phyloP scores from a whole-genome alignment of 768 basidiomycete genomes.

The Pholiota molesta region DNA sequence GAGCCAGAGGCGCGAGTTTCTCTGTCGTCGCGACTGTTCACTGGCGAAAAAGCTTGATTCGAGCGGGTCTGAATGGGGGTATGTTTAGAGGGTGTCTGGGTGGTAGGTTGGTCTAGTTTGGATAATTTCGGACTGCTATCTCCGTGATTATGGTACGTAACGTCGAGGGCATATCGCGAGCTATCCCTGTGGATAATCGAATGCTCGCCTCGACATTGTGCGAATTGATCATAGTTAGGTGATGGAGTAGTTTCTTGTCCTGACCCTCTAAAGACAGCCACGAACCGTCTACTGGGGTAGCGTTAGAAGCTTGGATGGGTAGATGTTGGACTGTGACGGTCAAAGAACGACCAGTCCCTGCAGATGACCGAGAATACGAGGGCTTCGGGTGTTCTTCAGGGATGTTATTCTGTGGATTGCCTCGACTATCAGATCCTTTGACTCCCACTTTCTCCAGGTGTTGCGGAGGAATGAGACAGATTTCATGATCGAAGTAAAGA shows the following conservation, averaged over 20 bases:
- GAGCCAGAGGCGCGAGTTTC: slow-evolving; percentile 8
- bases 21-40: background rate
- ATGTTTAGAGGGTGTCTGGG: slow-evolving; percentile 5
- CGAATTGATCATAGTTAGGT: slow-evolving; percentile 16
- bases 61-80: slow-evolving; percentile 2
- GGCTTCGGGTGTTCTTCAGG: slow-evolving; percentile 13
- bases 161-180: slow-evolving; percentile 13
- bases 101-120: background rate
- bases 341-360: slow-evolving; percentile 17
- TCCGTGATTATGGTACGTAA: slow-evolving; percentile 7
- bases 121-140: background rate
- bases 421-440: slow-evolving; percentile 24
- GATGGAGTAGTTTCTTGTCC: slow-evolving; percentile 15
- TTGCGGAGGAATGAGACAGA: slow-evolving; percentile 41
- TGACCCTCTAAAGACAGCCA: slow-evolving; percentile 13
- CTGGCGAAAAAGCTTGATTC: slow-evolving; percentile 6
- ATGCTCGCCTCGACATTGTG: slow-evolving; percentile 8
- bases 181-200: slow-evolving; percentile 9
- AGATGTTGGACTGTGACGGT: slow-evolving; percentile 19
- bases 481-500: slow-evolving; percentile 34
- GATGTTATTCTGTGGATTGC: slow-evolving; percentile 10
- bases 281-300: slow-evolving; percentile 17
- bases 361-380: slow-evolving; percentile 11
- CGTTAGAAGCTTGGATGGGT: slow-evolving; percentile 14
- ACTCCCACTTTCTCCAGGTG: slow-evolving; percentile 40